Conservation (phyloP, 805 yeast species). For the Kluyveromyces dobzhanskii region DNA sequence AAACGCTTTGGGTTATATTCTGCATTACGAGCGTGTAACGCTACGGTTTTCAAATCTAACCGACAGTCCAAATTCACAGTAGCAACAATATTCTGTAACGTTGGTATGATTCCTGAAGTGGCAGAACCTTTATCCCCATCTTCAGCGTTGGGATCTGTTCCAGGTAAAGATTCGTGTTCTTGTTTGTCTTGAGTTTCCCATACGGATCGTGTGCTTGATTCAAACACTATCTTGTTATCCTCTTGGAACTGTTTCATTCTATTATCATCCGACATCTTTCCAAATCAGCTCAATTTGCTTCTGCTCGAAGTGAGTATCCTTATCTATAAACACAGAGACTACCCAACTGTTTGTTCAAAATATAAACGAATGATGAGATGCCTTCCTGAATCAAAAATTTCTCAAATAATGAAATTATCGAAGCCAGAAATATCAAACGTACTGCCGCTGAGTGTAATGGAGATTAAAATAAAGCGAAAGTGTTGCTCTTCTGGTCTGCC, state of each 20-base stretch:
- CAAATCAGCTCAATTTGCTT: no score
- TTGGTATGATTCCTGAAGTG: slow-evolving; percentile 93
- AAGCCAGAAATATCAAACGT: no score
- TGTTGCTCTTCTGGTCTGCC: no score
- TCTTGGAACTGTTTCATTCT: slow-evolving; percentile 29
- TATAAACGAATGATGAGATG: no score
- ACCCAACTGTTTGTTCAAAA: no score
- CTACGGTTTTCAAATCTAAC: slow-evolving; percentile 91
- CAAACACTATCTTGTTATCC: slow-evolving; percentile 29
- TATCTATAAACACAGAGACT: no score
- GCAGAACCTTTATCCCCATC: slow-evolving; percentile 50
- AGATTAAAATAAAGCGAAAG: no score
- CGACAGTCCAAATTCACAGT: slow-evolving; percentile 96
- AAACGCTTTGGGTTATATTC: slow-evolving; percentile 98
- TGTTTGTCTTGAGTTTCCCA: slow-evolving; percentile 27
- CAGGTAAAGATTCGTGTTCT: slow-evolving; percentile 4
- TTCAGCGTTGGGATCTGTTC: slow-evolving; percentile 12
- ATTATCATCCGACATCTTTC: slow-evolving; percentile 26
- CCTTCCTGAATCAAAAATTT: no score
- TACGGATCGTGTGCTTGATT: slow-evolving; percentile 30
- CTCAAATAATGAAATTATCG: no score
- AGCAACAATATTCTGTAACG: slow-evolving; percentile 89
- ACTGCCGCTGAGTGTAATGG: no score
- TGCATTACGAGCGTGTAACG: slow-evolving; percentile 97
- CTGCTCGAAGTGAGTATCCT: no score